These are phyloP conservation scores for Thraustochytrium sp. DNA, from an alignment of 352 stramenopile species.

Conservation along the genomic window DNA sequence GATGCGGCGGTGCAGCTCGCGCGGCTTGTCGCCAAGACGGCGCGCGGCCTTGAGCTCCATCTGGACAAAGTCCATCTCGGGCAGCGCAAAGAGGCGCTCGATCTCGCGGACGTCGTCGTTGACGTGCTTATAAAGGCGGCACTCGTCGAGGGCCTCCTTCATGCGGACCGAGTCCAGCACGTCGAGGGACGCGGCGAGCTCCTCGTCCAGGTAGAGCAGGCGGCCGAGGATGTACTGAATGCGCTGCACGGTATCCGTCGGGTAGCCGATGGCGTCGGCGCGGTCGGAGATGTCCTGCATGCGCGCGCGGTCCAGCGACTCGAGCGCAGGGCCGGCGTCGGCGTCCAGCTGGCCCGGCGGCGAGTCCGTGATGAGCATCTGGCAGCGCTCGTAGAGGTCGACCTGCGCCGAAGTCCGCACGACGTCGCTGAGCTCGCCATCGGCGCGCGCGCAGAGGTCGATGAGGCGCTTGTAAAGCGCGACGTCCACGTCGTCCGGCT, in stretches of 20 bases:
- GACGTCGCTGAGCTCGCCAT: conserved; percentile 11
- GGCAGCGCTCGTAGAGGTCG: conserved; percentile 14
- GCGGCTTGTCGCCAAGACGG: conserved; percentile 53
- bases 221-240: conserved; percentile 33
- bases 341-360: conserved; percentile 15
- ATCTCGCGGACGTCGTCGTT: conserved; percentile 8
- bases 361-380: conserved; percentile 22
- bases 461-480: conserved; percentile 27
- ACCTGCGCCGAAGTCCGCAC: conserved; percentile 8
- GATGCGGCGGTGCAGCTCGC: conserved; percentile 58
- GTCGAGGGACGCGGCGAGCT: conserved; percentile 16
- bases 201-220: background rate
- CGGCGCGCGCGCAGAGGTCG: conserved; percentile 24
- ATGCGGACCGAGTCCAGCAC: conserved; percentile 15
- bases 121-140: conserved; percentile 19
- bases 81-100: conserved; percentile 3
- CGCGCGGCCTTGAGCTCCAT: conserved; percentile 54
- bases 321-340: conserved; percentile 4
- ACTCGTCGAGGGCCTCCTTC: conserved; percentile 16
- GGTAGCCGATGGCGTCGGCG: conserved; percentile 11
- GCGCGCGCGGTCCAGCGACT: conserved; percentile 31
- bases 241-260: background rate
- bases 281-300: conserved; percentile 18
- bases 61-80: conserved; percentile 48
- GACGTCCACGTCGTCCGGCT: background rate